Evolutionary conservation across 306 rosid species (phyloP), one percentile per base, ranked within the genome.

Genomic region (Dryas octopetala): DNA sequence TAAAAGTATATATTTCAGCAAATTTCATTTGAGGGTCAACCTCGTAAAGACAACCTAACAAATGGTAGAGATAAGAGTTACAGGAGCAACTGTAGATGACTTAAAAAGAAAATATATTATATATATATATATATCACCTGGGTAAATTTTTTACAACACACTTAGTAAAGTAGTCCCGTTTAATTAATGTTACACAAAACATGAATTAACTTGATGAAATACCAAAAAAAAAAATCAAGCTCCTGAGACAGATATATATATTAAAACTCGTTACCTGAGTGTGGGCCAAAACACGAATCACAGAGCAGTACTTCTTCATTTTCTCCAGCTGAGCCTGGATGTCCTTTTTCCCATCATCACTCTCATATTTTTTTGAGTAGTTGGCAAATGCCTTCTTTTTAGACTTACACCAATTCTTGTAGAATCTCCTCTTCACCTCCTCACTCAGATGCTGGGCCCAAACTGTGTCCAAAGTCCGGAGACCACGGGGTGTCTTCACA

Each of bases 361-460:
- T 78, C 73, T 86, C 97, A 12, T 40, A 88, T 60, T 79, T 85
- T 50, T 84, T 88, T 4, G 91, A 66, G 68, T 89, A 86, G 55
- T 88, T 89, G 52, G 88, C 78, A 65, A 92, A 92, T 40, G 96
- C 97, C 72, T 92, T 89, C 88, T 88, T 91, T 77, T 89, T 91
- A 14, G 97, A 91, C 77, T 86, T 86, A 78, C 86, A 74, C 97
- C 97, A 91, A 84, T 89, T 91, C 86, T 89, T 91, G 79, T 89
- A 91, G 75, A 91, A 91, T 7, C 95, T 76, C 75, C 95, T 81
- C 85, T 46, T 89, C 26, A 88, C 76, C 70, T 91, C 97, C 80
- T 91, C 97, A 58, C 89, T 91, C 32, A 89, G 81, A 83, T 91
- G 93, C 83, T 88, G 95, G 43, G 97, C 97, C 97, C 97, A 91